These are phyloP conservation scores for Coemansia javaensis DNA, from an alignment of 192 early-diverging fungal genomes.

Conservation along the genomic window DNA sequence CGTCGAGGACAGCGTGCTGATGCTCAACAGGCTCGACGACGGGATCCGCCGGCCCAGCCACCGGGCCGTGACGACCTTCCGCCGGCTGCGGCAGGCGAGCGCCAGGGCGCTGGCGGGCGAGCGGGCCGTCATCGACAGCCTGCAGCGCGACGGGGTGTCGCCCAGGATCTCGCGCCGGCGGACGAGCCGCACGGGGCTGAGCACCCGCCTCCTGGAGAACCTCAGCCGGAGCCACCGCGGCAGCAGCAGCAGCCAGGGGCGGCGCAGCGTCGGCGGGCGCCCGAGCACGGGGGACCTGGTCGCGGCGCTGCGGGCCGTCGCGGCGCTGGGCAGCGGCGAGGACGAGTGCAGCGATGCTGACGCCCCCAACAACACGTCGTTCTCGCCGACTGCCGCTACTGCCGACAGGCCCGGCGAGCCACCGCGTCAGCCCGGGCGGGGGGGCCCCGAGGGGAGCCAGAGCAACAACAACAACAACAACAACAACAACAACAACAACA, in stretches of 20 bases:
- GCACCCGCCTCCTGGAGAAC: constrained; percentile 27
- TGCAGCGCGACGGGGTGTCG: neutral
- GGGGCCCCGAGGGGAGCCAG: neutral
- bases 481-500: neutral
- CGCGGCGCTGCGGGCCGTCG: neutral
- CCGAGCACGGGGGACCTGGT: constrained; percentile 11
- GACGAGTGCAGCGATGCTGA: constrained; percentile 12
- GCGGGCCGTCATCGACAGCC: too few species aligned
- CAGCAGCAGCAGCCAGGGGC: constrained; percentile 19
- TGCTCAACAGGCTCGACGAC: constrained; percentile 26
- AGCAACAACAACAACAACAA: neutral
- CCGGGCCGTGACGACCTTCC: too few species aligned
- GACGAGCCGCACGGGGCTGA: constrained; percentile 17
- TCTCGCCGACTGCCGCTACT: constrained; percentile 18
- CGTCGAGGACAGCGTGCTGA: constrained; percentile 31
- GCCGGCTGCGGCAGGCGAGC: too few species aligned
- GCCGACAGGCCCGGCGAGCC: neutral
- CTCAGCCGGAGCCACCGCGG: constrained; percentile 22
- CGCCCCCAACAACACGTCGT: constrained; percentile 12
- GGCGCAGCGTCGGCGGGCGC: constrained; percentile 27
- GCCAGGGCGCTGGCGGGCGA: too few species aligned
- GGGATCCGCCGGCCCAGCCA: neutral
- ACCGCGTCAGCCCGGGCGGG: neutral
- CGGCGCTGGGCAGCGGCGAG: constrained; percentile 1
- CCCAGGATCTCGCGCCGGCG: constrained; percentile 8